Evolutionary conservation across 306 rosid genomes (phyloP).

Genomic region (Trichosanthes cucumerina): DNA sequence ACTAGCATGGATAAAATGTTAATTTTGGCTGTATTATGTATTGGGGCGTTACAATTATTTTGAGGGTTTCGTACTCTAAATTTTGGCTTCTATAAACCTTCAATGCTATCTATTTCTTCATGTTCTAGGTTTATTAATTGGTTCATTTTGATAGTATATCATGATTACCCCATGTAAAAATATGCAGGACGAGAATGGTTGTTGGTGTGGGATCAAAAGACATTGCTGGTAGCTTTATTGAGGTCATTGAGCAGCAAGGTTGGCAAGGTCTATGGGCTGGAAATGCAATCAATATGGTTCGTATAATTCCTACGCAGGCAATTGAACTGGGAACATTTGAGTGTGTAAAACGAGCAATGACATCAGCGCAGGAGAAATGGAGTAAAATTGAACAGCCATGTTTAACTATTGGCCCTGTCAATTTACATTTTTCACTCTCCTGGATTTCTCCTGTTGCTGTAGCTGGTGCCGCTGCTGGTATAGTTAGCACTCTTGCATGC

Average conservation of each 20-base stretch:
- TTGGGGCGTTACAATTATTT: neutral
- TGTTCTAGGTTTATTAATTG: neutral
- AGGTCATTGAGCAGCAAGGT: constrained; percentile 88
- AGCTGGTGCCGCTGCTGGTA: constrained; percentile 95
- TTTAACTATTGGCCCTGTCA: constrained; percentile 52
- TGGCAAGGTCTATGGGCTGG: constrained; percentile 99
- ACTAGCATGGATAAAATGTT: neutral
- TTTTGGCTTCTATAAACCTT: neutral
- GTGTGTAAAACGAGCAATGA: constrained; percentile 61
- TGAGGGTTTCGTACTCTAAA: neutral
- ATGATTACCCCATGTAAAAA: neutral
- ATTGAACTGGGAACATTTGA: constrained; percentile 87
- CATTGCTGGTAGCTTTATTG: constrained; percentile 65
- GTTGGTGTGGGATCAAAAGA: constrained; percentile 88
- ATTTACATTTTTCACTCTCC: constrained; percentile 49
- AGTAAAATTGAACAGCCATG: constrained; percentile 36
- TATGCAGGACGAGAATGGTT: constrained; percentile 88
- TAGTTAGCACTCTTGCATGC: constrained; percentile 67
- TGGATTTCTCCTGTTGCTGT: constrained; percentile 94
- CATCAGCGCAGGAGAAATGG: constrained; percentile 62
- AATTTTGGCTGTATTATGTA: neutral
- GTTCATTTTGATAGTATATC: neutral
- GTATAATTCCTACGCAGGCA: constrained; percentile 91
- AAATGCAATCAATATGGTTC: constrained; percentile 83
- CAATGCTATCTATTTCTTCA: neutral